Percentiles rank a stretch among this genome's conserved stretches.
phyloP scores from a whole-genome alignment of 495 filamentous ascomycete species.

The Thermothielavioides terrestris region DNA sequence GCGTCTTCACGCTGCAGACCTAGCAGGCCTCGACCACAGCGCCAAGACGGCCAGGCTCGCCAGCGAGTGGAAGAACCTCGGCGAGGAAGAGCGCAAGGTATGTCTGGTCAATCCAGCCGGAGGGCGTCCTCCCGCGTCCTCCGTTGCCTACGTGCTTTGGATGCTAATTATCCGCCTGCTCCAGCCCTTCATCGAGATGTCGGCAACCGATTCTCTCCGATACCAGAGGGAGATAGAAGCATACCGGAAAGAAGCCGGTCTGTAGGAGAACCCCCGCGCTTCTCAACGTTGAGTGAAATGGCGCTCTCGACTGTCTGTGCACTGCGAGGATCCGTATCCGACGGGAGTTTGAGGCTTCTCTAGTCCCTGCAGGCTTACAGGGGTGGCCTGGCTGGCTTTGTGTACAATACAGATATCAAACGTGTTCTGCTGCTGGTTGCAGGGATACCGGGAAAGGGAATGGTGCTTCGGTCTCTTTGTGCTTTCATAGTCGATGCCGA shows the following conservation, averaged over 20 bases:
- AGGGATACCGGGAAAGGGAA: too few relatives aligned
- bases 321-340: background rate
- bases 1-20: constrained; percentile 39
- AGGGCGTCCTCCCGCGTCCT: too few relatives aligned
- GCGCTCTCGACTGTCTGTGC: background rate
- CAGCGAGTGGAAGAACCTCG: constrained; percentile 49
- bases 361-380: background rate
- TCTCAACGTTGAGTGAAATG: too few relatives aligned
- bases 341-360: background rate
- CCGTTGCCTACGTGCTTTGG: too few relatives aligned
- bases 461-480: too few relatives aligned
- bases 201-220: constrained; percentile 3
- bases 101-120: too few relatives aligned
- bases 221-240: constrained; percentile 16
- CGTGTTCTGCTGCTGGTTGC: background rate
- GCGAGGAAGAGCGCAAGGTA: constrained; percentile 43
- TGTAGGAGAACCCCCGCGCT: too few relatives aligned
- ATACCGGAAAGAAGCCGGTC: background rate
- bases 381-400: background rate
- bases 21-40: constrained; percentile 23
- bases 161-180: constrained; percentile 11
- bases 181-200: constrained; percentile 23
- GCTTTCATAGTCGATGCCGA: too few relatives aligned
- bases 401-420: background rate
- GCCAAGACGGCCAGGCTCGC: constrained; percentile 28